A percentile compares a stretch with the other conserved stretches of the same genome.
phyloP scores from a whole-genome alignment of 1,139 yeast species.

The Suhomyces anneliseae region DNA sequence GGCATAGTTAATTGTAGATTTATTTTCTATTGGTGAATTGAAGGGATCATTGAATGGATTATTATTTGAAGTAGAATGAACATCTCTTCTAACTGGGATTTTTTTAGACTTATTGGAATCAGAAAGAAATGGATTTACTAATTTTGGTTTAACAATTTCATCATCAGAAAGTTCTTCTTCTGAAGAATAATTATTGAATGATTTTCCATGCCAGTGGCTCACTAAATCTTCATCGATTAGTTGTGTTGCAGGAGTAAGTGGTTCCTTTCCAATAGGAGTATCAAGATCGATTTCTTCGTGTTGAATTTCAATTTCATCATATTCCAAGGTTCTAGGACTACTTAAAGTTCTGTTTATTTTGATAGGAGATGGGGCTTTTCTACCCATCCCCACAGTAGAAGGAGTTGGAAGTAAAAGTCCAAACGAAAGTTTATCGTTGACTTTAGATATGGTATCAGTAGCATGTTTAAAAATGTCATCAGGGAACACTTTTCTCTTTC shows the following conservation, averaged over 20 bases:
- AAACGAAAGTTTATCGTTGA: constrained; percentile 18
- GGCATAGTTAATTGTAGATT: constrained; percentile 25
- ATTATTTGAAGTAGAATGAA: neutral
- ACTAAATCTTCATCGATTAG: constrained; percentile 36
- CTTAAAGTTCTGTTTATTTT: constrained; percentile 1
- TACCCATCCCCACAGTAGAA: constrained; percentile 34
- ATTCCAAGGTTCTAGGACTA: constrained; percentile 2
- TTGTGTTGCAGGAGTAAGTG: constrained; percentile 37
- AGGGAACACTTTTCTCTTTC: constrained; percentile 16
- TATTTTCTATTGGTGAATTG: constrained; percentile 5
- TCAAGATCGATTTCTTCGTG: constrained; percentile 17
- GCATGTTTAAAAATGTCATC: constrained; percentile 17
- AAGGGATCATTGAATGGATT: constrained; percentile 11
- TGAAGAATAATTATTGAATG: constrained; percentile 25
- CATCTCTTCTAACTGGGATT: neutral
- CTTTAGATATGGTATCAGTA: constrained; percentile 6
- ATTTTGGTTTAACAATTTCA: constrained; percentile 8
- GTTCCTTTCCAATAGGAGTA: constrained; percentile 5
- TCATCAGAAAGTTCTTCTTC: constrained; percentile 30
- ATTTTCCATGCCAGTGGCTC: constrained; percentile 40
- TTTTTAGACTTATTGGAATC: constrained; percentile 1
- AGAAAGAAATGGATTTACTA: constrained; percentile 15
- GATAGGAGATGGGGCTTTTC: constrained; percentile 16
- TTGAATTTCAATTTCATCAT: constrained; percentile 12
- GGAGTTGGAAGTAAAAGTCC: constrained; percentile 43